Percentiles rank a stretch among this genome's conserved stretches.
Evolutionary conservation across 352 stramenopile species (phyloP).

Genomic region (Aphanomyces cochlioides): DNA sequence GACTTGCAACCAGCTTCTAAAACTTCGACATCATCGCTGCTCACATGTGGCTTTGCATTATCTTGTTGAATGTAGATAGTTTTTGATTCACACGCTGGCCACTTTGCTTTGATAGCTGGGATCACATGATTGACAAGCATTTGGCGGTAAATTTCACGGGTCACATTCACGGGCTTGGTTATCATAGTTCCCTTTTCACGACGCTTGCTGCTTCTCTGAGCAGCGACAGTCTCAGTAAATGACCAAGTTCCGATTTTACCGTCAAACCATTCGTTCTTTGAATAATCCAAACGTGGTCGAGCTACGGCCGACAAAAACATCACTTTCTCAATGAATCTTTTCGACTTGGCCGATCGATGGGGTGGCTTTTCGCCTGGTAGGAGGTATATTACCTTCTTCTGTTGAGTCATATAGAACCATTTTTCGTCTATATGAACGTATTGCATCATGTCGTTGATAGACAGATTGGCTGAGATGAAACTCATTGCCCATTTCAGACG

Average conservation of each 20-base stretch:
- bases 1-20: constrained; percentile 9
- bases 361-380: constrained; percentile 23
- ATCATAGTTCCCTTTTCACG: constrained; percentile 15
- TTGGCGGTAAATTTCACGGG: constrained; percentile 29
- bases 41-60: constrained; percentile 33
- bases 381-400: constrained; percentile 24
- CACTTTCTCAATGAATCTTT: constrained; percentile 30
- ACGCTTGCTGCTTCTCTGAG: constrained; percentile 31
- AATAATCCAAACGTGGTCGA: constrained; percentile 14
- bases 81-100: neutral
- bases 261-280: constrained; percentile 28
- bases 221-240: constrained; percentile 27
- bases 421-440: constrained; percentile 35
- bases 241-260: constrained; percentile 37
- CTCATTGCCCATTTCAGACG: constrained; percentile 25
- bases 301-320: constrained; percentile 34
- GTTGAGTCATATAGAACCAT: constrained; percentile 32
- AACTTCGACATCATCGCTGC: constrained; percentile 33
- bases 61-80: constrained; percentile 34
- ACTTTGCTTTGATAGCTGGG: constrained; percentile 29
- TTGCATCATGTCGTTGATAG: constrained; percentile 31
- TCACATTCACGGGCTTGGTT: constrained; percentile 31
- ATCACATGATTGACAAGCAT: no score
- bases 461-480: constrained; percentile 17
- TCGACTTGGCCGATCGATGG: constrained; percentile 21